Base-by-base conservation (phyloP, 257 asterid species). In the Lycium ferocissimum region DNA sequence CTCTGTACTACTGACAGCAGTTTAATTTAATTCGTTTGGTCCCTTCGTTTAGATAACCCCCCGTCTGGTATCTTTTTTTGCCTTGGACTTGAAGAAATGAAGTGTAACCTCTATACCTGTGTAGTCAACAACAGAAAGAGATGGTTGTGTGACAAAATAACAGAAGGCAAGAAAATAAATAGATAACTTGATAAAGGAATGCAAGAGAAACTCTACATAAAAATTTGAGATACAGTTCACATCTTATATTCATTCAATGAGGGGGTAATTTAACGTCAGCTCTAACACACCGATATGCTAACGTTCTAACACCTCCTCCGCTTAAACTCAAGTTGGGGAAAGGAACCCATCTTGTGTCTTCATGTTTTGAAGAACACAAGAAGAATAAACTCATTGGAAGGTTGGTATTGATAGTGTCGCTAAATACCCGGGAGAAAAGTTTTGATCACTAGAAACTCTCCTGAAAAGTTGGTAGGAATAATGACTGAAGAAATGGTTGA, bases 261-360 rank as follows among this genome's bases (percentile, higher is more conserved):
- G 62, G 62, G 81, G 47, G 81, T 49, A 26, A 22, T 49, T 75
- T 7, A 51, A 4, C 43, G 22, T 53, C 49, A 49, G 81, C 62
- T 75, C 81, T 51, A 51, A 7, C 62, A 76, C 62, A 51, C 81
- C 62, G 51, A 47, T 47, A 45, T 47, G 59, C 59, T 53, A 17
- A 73, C 18, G n/a, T 73, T 73, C 59, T 73, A 51, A 45, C 80
- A 73, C 59, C 80, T 45, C 59, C n/a, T 73, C 80, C 18, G n/a
- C n/a, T n/a, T 63, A 22, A 63, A 22, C 40, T 63, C 37, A 22
- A 63, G 71, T 63, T 63, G 18, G 71, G 71, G 71, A 26, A 63
- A 63, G 18, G 40, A 63, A 63, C 22, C 71, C 40, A 22, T 59
- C 66, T n/a, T 59, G 66, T 8, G 26, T 59, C 66, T 22, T 47